phyloP scores from a whole-genome alignment of 2,329 filamentous ascomycete genomes.

The Verticillium alfalfae region DNA sequence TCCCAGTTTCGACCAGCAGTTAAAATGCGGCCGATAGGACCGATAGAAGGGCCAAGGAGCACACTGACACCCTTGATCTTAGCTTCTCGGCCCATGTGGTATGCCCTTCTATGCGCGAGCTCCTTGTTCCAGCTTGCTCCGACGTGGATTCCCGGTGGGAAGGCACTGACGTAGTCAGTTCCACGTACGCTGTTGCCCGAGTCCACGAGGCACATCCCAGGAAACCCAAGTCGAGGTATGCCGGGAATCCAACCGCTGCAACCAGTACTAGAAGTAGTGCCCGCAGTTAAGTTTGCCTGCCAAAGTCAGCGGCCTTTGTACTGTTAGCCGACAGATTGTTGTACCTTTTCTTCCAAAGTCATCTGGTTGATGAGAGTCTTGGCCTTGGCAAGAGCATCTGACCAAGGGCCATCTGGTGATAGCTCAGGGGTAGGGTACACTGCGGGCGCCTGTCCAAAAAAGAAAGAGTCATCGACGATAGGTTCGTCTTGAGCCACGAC shows the following conservation, averaged over 20 bases:
- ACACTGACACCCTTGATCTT: constrained; percentile 27
- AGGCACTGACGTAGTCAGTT: constrained; percentile 37
- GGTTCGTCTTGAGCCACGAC: neutral
- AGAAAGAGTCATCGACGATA: neutral
- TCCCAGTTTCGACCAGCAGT: constrained; percentile 33
- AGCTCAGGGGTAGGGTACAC: constrained; percentile 19
- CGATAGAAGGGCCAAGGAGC: constrained; percentile 25
- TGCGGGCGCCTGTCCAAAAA: constrained; percentile 12
- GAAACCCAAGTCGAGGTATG: constrained; percentile 30
- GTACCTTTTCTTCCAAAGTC: constrained; percentile 61
- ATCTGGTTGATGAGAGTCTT: constrained; percentile 51
- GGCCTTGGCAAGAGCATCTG: constrained; percentile 47
- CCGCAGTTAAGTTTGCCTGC: constrained; percentile 66
- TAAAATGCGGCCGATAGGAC: constrained; percentile 22
- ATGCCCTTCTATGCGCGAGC: constrained; percentile 30
- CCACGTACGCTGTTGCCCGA: constrained; percentile 29
- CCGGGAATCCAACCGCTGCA: constrained; percentile 40
- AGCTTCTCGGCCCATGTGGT: constrained; percentile 26
- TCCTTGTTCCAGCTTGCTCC: constrained; percentile 56
- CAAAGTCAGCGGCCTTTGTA: neutral
- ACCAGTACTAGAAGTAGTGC: constrained; percentile 49
- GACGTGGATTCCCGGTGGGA: constrained; percentile 38
- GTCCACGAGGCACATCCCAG: constrained; percentile 35
- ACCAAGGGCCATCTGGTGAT: neutral
- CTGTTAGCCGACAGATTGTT: constrained; percentile 10